Evolutionary conservation across 2,329 filamentous ascomycete species (phyloP), one percentile per base, ranked within the genome.

Genomic region (Beauveria asiatica): DNA sequence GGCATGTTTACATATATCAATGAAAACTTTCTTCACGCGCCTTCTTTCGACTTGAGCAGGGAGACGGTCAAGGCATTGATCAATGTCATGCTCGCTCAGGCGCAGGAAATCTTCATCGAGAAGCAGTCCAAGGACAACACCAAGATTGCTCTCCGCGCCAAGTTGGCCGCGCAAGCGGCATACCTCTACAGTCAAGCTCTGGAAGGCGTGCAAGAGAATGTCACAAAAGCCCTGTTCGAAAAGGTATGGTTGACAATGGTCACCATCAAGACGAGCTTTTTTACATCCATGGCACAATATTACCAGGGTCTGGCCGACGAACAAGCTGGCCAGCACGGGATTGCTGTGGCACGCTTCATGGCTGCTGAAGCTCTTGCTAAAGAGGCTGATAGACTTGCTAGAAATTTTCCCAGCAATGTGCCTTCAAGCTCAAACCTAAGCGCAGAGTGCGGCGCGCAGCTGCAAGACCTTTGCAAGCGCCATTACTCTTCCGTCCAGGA

Each of bases 1-100:
- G 94, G 94, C 77, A 99, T 99, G 94, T 99, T 97, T 74, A 97
- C 93, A 57, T 99, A 99, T 70, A 99, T 99, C 78, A 99, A 99
- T 75, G 94, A 99, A 76, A 99, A 99, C 76, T 99, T 99, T 72
- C 79, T 99, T 41, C 94, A 99, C 69, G 94, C 94, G 1, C 94
- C 95, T 0, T 97, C 92, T 9, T 92, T 90, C n/a, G 94, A 99
- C 70, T 76, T 99, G 52, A 97, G 92, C 72, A 81, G 94, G 62
- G 93, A 99, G 55, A 99, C 94, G 0, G 91, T 99, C 69, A 97
- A 97, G 76, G 92, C 91, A 0, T 75, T 99, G 65, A 97, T 99
- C 70, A 84, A 87, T 56, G 85, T 99, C 62, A 97, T 91, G 82
- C 83, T 99, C 59, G 95, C 93, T 1, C 94, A 99, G 74, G 93